Evolutionary conservation across 2,329 filamentous ascomycete genomes (phyloP).

Genomic region (Epichloe scottii): DNA sequence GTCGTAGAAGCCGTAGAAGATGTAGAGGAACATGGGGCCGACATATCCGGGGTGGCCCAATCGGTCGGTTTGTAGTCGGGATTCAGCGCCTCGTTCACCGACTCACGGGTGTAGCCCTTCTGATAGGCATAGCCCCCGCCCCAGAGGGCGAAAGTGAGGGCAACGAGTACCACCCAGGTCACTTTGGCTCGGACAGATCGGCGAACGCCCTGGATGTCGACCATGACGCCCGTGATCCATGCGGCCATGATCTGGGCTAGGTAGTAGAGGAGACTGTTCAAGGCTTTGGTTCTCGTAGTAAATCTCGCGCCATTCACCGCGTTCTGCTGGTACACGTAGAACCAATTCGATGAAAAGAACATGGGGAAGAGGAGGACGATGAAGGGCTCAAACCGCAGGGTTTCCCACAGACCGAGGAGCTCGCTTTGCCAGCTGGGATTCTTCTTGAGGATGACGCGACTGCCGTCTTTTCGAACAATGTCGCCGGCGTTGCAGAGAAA

Average conservation of each 20-base stretch:
- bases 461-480: conserved; percentile 65
- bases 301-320: conserved; percentile 41
- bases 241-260: conserved; percentile 43
- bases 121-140: conserved; percentile 74
- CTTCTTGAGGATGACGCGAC: conserved; percentile 76
- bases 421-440: conserved; percentile 79
- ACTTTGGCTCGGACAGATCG: conserved; percentile 67
- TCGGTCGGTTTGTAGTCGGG: conserved; percentile 31
- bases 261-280: conserved; percentile 43
- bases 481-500: conserved; percentile 58
- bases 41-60: conserved; percentile 51
- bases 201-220: conserved; percentile 60
- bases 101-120: conserved; percentile 35
- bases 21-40: conserved; percentile 77
- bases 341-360: conserved; percentile 43
- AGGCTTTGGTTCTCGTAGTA: conserved; percentile 40
- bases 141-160: conserved; percentile 67
- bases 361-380: conserved; percentile 49
- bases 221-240: conserved; percentile 30
- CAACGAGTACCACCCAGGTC: conserved; percentile 42
- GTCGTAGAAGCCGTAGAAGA: conserved; percentile 84
- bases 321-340: conserved; percentile 48
- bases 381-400: conserved; percentile 56
- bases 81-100: conserved; percentile 12
- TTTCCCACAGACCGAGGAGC: conserved; percentile 62